Base-by-base conservation (phyloP, 2,329 filamentous ascomycete species). In the Chrysoporthe deuterocubensis region DNA sequence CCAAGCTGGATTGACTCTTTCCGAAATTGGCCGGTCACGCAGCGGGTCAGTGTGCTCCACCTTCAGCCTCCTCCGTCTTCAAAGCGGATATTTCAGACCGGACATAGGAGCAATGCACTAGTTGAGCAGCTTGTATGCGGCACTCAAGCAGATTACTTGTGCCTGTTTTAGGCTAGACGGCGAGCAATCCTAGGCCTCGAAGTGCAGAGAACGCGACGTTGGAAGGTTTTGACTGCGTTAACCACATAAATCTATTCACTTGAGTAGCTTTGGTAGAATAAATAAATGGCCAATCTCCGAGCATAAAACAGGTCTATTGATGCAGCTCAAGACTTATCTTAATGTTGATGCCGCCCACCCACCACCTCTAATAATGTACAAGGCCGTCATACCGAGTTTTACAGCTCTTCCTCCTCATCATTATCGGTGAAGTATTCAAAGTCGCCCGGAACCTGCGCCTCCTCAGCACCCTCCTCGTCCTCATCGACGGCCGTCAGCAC, bases 401-500 rank as follows among this genome's bases (percentile, higher is more conserved):
- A 70, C 63, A 70, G 34, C 37, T 78, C 75, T 46, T 84, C 82
- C 18, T 83, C 80, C 37, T 84, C 83, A 57, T 88, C 88, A 2
- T 83, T 85, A 65, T 93, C 91, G 5, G 90, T 90, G 73, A 90
- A 89, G 78, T 96, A 94, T 69, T 95, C 91, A 79, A 96, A 96
- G 63, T 92, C 90, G 13, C 82, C 81, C 5, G 92, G 93, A 7
- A 88, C 78, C 48, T 85, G 81, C 1, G 92, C 92, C 76, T 95
- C 92, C 73, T 91, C 90, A 14, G 87, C 90, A 44, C 85, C 89
- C 70, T 93, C 91, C 11, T 85, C 88, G 74, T 95, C 92, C 78
- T 98, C 95, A 74, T 97, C 94, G 4, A 97, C 89, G 6, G 94
- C 91, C 4, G 92, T 97, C 73, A 97, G 81, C 1, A 96, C 92